Percentiles rank a stretch among this genome's conserved stretches.
These are phyloP conservation scores for Galeopsis tetrahit DNA, from an alignment of 257 asterid species.

Conservation along the genomic window DNA sequence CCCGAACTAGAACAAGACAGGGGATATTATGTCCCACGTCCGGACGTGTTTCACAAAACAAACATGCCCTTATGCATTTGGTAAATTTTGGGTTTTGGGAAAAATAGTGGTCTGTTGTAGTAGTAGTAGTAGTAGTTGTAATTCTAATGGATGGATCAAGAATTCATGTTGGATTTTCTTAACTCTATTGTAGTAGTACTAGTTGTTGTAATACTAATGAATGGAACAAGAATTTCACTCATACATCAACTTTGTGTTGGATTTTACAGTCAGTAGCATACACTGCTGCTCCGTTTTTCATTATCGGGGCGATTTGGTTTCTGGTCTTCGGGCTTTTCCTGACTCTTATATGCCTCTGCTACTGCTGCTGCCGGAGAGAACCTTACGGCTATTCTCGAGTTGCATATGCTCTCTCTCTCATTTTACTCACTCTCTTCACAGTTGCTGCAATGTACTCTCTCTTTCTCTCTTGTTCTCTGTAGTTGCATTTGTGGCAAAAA, in stretches of 20 bases:
- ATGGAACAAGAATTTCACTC: conserved; percentile 33
- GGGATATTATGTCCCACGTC: too few species aligned
- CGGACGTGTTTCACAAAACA: too few species aligned
- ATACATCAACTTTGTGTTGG: conserved; percentile 30
- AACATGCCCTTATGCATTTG: background rate
- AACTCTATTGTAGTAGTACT: conserved; percentile 10
- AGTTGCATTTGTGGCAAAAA: background rate
- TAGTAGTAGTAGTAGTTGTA: background rate
- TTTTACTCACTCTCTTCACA: conserved; percentile 71
- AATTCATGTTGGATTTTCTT: background rate
- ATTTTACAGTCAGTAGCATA: conserved; percentile 72
- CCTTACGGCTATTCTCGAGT: conserved; percentile 76
- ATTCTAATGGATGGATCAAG: background rate
- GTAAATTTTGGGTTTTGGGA: background rate
- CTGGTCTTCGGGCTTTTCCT: conserved; percentile 61
- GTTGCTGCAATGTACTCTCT: conserved; percentile 51
- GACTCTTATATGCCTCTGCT: conserved; percentile 54
- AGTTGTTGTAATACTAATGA: conserved; percentile 4
- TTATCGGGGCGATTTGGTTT: conserved; percentile 69
- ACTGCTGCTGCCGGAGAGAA: conserved; percentile 64
- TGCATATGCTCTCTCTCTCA: conserved; percentile 84
- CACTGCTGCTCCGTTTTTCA: conserved; percentile 73
- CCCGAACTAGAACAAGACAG: too few species aligned
- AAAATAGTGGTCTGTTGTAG: background rate
- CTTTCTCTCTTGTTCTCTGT: conserved; percentile 2